Evolutionary conservation across 768 basidiomycete genomes (phyloP).

Genomic region (Auriscalpium microsporum): DNA sequence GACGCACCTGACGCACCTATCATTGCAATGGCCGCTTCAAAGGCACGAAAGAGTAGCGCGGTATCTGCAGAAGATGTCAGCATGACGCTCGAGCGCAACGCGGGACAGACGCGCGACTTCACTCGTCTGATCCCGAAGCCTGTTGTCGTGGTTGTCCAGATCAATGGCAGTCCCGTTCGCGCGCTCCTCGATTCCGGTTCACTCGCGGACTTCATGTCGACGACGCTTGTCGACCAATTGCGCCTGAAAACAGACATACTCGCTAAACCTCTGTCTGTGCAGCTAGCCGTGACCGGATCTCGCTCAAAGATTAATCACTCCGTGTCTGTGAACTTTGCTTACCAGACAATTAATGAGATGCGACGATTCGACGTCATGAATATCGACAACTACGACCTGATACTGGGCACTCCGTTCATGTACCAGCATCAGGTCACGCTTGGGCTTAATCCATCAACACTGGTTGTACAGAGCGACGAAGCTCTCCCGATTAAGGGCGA

Average conservation of each 20-base stretch:
- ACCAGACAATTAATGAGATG: conserved; percentile 26
- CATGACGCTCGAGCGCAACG: neutral
- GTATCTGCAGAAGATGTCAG: neutral
- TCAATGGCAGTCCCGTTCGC: conserved; percentile 15
- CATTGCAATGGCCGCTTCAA: neutral
- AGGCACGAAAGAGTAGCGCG: neutral
- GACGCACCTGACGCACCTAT: too few species aligned
- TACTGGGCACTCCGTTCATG: conserved; percentile 27
- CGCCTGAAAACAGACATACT: conserved; percentile 17
- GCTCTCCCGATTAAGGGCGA: neutral
- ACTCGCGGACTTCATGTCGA: conserved; percentile 24
- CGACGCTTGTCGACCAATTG: conserved; percentile 23
- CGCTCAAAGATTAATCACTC: conserved; percentile 27
- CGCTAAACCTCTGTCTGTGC: conserved; percentile 25
- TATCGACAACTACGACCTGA: conserved; percentile 21
- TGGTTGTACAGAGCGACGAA: neutral
- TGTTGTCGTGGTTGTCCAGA: neutral
- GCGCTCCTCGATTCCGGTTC: conserved; percentile 23
- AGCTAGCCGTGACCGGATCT: conserved; percentile 36
- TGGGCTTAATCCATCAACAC: neutral
- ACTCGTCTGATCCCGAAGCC: conserved; percentile 7
- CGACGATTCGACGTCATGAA: conserved; percentile 22
- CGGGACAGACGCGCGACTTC: neutral
- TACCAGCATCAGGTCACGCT: conserved; percentile 15
- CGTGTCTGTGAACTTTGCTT: conserved; percentile 20